Base-by-base conservation (phyloP, 441 rosid genomes). In the Aquilaria agallochum region DNA sequence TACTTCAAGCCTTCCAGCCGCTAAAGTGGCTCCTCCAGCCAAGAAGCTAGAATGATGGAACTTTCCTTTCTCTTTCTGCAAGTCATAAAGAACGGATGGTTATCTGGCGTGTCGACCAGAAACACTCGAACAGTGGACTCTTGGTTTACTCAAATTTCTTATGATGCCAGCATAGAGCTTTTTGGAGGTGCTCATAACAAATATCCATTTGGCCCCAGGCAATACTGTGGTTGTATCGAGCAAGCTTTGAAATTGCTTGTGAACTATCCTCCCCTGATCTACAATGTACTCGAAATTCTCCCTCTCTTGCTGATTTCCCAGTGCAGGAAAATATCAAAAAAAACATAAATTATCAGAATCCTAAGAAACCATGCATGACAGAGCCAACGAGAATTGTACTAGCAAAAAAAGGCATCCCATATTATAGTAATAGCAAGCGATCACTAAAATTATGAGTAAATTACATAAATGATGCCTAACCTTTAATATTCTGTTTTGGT, bases 1-100 rank as follows among this genome's bases (percentile, higher is more conserved):
- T 33, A 72, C 89, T 33, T 53, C 69, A 3, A 93, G 75, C 74
- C 97, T 84, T 77, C 98, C 98, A 2, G 98, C 97, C 2, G 96
- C 96, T 70, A 90, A 59, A 1, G 98, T 85, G 50, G 81, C 87
- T 76, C 98, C 98, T 42, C 98, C 98, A 2, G 98, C 98, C 79
- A 93, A 76, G 66, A 93, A 93, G 68, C 97, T 93, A 3, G 98
- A 93, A 80, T 93, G 97, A 69, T 93, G 98, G 68, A 93, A 93
- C 53, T 36, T 64, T 62, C 98, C 98, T 74, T 93, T 93, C 96
- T 85, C 83, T 66, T 93, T 93, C 97, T 93, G 83, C 58, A 78
- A 62, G 66, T 62, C 15, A 55, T 45, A 33, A 63, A 64, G 32
- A 40, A 31, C 20, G 11, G 0, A 30, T 55, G 50, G 60, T 32